Evolutionary conservation across 306 rosid species (phyloP), one percentile per base, ranked within the genome.

Genomic region (Cicer pinnatifidum): DNA sequence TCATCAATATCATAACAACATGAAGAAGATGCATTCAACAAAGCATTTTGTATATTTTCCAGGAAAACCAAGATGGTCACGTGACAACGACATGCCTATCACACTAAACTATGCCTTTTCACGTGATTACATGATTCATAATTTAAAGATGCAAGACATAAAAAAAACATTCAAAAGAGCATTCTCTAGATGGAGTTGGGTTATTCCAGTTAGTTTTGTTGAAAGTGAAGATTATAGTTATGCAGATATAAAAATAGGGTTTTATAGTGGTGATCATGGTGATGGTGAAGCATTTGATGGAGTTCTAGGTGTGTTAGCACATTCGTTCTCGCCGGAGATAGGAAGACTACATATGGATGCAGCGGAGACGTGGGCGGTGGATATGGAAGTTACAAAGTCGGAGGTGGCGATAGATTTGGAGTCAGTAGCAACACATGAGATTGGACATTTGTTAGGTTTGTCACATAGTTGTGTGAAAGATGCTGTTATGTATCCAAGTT

Each of bases 271-370:
- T 1, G 93, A 93, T 2, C 98, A 93, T 40, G 91, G 97, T 3
- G 98, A 93, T 11, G 91, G 90, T 0, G 90, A 90, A 83, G 82
- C 98, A 3, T 93, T 93, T 7, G 97, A 93, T 19, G 98, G 98
- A 11, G 90, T 82, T 11, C 86, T 93, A 0, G 93, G 98, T 1
- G 91, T 88, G 67, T 20, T 92, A 28, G 98, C 98, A 0, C 98
- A 93, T 77, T 90, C 97, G 0, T 93, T 93, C 48, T 88, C 93
- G 0, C 97, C 97, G 0, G 88, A 87, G 83, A 93, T 84, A 0
- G 98, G 97, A 28, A 54, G 90, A 73, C 83, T 93, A 60, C 97
- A 91, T 83, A 92, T 93, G 0, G 98, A 93, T 1, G 97, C 87
- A 47, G 93, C 89, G 1, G 98, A 93, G 88, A 91, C 82, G 0